These are phyloP conservation scores for Candida mattraensis DNA, from an alignment of 805 yeast species.

Conservation along the genomic window DNA sequence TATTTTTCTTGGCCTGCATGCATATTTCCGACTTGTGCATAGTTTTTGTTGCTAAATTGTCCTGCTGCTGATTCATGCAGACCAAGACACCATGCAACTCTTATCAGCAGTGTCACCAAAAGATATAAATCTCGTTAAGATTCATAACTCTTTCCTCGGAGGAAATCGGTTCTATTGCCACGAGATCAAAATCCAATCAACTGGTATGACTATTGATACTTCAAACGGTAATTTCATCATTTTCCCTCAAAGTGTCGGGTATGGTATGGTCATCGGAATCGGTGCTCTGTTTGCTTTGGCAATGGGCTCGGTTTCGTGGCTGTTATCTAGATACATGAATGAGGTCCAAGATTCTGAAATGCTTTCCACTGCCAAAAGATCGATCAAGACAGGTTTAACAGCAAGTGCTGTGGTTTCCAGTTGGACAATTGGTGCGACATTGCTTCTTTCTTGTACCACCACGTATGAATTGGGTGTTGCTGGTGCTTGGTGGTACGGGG, in stretches of 20 bases:
- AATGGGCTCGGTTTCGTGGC: constrained; percentile 36
- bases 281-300: constrained; percentile 45
- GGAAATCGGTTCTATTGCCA: background rate
- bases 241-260: constrained; percentile 34
- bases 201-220: constrained; percentile 9
- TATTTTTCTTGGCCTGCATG: too few species aligned
- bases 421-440: constrained; percentile 38
- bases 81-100: too few species aligned
- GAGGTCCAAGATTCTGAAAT: constrained; percentile 44
- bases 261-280: constrained; percentile 44
- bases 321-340: constrained; percentile 37
- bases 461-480: constrained; percentile 36
- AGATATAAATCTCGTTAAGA: too few species aligned
- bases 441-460: constrained; percentile 31
- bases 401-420: constrained; percentile 38
- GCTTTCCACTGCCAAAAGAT: constrained; percentile 39
- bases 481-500: constrained; percentile 37
- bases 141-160: too few species aligned
- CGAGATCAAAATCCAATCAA: background rate
- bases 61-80: too few species aligned
- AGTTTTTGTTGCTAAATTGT: too few species aligned
- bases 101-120: too few species aligned
- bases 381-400: constrained; percentile 37
- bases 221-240: constrained; percentile 13
- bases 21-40: too few species aligned